A percentile compares a stretch with the other conserved stretches of the same genome.
Conservation (phyloP, 176 grass and related monocot species). For the Melocanna baccifera region DNA sequence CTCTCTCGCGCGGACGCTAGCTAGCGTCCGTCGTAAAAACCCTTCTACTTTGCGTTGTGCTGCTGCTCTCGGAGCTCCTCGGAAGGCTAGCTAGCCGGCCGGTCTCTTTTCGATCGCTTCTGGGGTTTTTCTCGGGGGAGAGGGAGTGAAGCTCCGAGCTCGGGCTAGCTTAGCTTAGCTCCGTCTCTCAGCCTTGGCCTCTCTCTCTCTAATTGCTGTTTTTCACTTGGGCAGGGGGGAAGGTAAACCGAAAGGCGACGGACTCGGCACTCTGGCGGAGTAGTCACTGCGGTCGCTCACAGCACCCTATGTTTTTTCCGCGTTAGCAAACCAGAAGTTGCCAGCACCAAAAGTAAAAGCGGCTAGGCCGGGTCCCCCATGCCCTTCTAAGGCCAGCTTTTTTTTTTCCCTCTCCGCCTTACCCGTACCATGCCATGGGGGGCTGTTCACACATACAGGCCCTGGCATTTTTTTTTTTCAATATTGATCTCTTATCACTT, state of each 20-base stretch:
- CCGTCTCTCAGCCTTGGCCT: background rate
- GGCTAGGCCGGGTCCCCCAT: slow-evolving; percentile 42
- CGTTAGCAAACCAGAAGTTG: slow-evolving; percentile 40
- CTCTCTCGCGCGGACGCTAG: background rate
- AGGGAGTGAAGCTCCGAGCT: background rate
- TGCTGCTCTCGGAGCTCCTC: slow-evolving; percentile 2
- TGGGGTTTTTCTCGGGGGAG: slow-evolving; percentile 11
- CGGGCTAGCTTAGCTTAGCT: background rate
- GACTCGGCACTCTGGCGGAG: background rate
- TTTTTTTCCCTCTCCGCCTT: background rate
- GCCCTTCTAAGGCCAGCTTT: slow-evolving; percentile 30
- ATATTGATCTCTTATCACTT: too few species aligned
- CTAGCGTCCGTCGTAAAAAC: slow-evolving; percentile 21
- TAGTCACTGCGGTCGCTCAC: slow-evolving; percentile 23
- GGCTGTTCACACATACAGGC: too few species aligned
- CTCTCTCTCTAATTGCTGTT: slow-evolving; percentile 37
- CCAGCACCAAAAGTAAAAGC: slow-evolving; percentile 60
- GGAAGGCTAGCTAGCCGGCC: slow-evolving; percentile 9
- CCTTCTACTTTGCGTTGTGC: background rate
- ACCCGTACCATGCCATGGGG: background rate
- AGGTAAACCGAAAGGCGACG: slow-evolving; percentile 43
- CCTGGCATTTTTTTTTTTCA: too few species aligned
- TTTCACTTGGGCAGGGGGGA: slow-evolving; percentile 42
- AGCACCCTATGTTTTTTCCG: slow-evolving; percentile 22
- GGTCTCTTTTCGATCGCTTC: slow-evolving; percentile 45